phyloP scores from a whole-genome alignment of 306 rosid genomes.

The Vigna unguiculata region DNA sequence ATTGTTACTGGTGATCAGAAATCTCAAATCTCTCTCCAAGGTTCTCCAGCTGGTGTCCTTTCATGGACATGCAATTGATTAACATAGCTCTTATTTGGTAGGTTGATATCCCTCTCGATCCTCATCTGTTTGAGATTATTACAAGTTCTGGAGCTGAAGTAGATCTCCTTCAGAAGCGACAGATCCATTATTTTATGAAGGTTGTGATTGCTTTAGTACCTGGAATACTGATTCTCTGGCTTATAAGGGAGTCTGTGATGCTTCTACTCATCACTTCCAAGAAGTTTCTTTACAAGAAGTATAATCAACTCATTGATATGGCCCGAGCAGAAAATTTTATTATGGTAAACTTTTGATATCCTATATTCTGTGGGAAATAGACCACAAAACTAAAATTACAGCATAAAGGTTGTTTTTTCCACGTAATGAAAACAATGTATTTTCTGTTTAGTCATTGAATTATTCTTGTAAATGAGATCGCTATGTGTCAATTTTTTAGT shows the following conservation, averaged over 20 bases:
- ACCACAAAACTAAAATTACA: slow-evolving; percentile 10
- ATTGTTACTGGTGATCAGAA: slow-evolving; percentile 39
- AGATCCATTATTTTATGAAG: slow-evolving; percentile 90
- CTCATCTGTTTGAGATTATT: slow-evolving; percentile 86
- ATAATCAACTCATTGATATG: slow-evolving; percentile 91
- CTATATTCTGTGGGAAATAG: slow-evolving; percentile 17
- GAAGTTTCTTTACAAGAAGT: slow-evolving; percentile 89
- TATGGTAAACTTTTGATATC: slow-evolving; percentile 61
- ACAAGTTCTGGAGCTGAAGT: slow-evolving; percentile 91
- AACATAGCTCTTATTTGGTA: slow-evolving; percentile 49
- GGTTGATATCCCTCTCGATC: slow-evolving; percentile 98
- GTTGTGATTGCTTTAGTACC: slow-evolving; percentile 80
- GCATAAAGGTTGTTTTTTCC: slow-evolving; percentile 16
- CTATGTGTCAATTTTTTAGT: background rate
- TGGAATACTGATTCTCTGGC: slow-evolving; percentile 87
- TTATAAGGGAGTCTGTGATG: slow-evolving; percentile 79
- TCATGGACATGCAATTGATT: slow-evolving; percentile 34
- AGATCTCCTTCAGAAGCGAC: slow-evolving; percentile 88
- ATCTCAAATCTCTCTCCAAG: slow-evolving; percentile 37
- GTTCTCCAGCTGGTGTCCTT: slow-evolving; percentile 34
- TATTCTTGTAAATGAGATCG: slow-evolving; percentile 24
- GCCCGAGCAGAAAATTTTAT: slow-evolving; percentile 93
- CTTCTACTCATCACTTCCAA: slow-evolving; percentile 75
- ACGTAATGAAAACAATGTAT: background rate
- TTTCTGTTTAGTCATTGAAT: slow-evolving; percentile 26